A percentile compares a stretch with the other conserved stretches of the same genome.
phyloP scores from a whole-genome alignment of 768 basidiomycete genomes.

The Hypholoma sublateritium region DNA sequence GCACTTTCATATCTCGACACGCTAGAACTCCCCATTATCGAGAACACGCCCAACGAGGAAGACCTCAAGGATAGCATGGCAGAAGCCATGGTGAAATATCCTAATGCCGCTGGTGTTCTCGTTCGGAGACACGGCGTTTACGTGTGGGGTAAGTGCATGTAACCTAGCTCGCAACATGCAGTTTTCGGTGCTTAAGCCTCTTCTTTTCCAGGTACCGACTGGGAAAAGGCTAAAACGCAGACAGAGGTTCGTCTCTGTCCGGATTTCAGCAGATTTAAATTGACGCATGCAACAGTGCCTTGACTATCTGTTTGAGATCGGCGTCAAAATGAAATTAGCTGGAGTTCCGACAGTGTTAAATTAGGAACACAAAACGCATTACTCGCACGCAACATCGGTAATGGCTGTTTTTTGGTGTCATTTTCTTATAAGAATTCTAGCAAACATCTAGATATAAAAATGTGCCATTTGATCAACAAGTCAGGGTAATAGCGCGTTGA shows the following conservation, averaged over 20 bases:
- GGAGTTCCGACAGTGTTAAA: slow-evolving; percentile 51
- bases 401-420: no score
- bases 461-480: no score
- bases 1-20: slow-evolving; percentile 84
- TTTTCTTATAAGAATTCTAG: no score
- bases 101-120: slow-evolving; percentile 75
- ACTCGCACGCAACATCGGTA: no score
- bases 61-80: slow-evolving; percentile 89
- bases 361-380: neutral
- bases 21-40: slow-evolving; percentile 83
- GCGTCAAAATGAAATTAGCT: slow-evolving; percentile 76
- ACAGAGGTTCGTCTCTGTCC: slow-evolving; percentile 52
- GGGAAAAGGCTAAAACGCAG: slow-evolving; percentile 90
- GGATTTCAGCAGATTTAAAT: neutral
- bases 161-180: neutral
- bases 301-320: slow-evolving; percentile 89
- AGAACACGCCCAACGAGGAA: slow-evolving; percentile 89
- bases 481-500: no score
- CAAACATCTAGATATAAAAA: no score
- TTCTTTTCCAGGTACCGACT: slow-evolving; percentile 55
- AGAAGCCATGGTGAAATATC: slow-evolving; percentile 76
- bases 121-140: slow-evolving; percentile 82
- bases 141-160: slow-evolving; percentile 67
- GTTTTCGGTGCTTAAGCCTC: slow-evolving; percentile 4
- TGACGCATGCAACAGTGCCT: slow-evolving; percentile 55